phyloP scores from a whole-genome alignment of 345 rosid species.

The Eucalyptus marginata region DNA sequence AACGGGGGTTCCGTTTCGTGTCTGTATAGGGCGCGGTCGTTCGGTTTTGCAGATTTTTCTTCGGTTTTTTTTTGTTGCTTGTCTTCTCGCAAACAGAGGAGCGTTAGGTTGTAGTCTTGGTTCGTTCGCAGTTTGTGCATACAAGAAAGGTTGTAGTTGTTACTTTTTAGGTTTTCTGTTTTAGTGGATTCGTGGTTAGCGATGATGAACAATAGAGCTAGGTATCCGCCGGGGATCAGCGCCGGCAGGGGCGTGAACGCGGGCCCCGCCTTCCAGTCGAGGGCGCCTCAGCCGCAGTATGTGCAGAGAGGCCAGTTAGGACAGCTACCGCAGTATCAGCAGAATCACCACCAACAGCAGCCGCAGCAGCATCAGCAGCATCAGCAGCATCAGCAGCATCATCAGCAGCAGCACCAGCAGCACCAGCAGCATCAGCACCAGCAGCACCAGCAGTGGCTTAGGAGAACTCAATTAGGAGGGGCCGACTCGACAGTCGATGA shows the following conservation, averaged over 20 bases:
- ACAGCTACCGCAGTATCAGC: neutral
- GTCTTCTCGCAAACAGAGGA: neutral
- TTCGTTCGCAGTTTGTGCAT: neutral
- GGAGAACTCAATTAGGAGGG: neutral
- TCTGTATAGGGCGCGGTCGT: neutral
- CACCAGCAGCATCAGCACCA: neutral
- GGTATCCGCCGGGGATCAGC: conserved; percentile 70
- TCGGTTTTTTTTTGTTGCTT: neutral
- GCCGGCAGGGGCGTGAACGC: conserved; percentile 40
- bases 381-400: neutral
- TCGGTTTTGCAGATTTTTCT: neutral
- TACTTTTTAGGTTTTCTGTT: conserved; percentile 6
- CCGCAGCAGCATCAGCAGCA: neutral
- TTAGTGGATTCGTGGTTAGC: neutral
- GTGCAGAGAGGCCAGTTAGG: conserved; percentile 6
- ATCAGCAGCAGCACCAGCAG: neutral
- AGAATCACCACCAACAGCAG: neutral
- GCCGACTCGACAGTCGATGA: conserved; percentile 13
- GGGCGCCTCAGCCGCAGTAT: conserved; percentile 25
- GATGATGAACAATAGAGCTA: conserved; percentile 71
- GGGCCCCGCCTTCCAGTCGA: conserved; percentile 33
- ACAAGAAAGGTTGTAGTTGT: neutral
- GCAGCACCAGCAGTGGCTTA: conserved; percentile 5
- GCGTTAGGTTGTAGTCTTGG: neutral
- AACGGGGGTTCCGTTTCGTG: neutral